phyloP scores from a whole-genome alignment of 305 asterid species.

The Solanum hybrid region DNA sequence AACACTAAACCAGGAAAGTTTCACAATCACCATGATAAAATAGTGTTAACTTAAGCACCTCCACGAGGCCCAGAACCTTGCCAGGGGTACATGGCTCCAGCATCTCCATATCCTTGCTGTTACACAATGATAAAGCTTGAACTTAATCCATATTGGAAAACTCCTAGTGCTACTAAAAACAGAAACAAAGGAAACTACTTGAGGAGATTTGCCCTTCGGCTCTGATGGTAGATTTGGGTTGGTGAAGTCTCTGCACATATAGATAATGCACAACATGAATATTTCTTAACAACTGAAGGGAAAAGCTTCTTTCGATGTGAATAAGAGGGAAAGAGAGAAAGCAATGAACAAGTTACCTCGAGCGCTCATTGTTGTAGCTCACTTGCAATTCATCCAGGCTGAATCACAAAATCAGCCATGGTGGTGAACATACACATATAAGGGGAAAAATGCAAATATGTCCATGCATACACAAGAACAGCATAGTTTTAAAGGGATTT shows the following conservation, averaged over 20 bases:
- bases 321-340: not conserved
- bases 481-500: not conserved
- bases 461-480: not conserved
- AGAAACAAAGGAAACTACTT: constrained; percentile 36
- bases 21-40: constrained; percentile 19
- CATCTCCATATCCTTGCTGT: constrained; percentile 84
- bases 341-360: constrained; percentile 45
- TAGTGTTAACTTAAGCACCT: constrained; percentile 32
- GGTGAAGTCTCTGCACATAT: constrained; percentile 65
- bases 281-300: not conserved
- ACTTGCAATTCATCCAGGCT: constrained; percentile 97
- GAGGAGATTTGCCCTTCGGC: constrained; percentile 79
- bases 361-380: constrained; percentile 84
- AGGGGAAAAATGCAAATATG: not conserved
- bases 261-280: not conserved
- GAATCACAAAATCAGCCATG: constrained; percentile 19
- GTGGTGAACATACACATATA: constrained; percentile 11
- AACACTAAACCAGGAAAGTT: not conserved
- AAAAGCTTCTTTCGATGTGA: not conserved
- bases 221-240: constrained; percentile 88
- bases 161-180: not conserved
- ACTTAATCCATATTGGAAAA: not conserved
- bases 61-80: constrained; percentile 30
- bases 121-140: constrained; percentile 13
- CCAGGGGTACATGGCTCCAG: constrained; percentile 42